These are phyloP conservation scores for Eutypella sp. DNA, from an alignment of 2,329 filamentous ascomycete genomes.

Conservation along the genomic window DNA sequence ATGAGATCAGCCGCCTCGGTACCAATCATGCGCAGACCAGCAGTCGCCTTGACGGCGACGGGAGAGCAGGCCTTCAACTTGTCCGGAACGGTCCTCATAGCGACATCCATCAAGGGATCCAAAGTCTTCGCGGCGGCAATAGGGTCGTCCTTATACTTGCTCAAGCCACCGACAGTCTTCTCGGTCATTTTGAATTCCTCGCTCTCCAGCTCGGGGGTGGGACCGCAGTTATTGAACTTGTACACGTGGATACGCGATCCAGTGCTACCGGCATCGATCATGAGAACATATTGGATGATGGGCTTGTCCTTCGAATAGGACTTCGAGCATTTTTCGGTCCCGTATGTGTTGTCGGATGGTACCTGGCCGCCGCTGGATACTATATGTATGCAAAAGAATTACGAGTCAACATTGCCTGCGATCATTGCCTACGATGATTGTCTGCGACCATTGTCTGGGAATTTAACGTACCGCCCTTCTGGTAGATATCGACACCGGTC, in stretches of 20 bases:
- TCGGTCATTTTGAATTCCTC: conserved; percentile 93
- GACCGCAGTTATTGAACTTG: conserved; percentile 97
- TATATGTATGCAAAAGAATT: conserved; percentile 9
- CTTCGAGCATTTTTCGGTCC: conserved; percentile 71
- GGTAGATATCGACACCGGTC: conserved; percentile 50
- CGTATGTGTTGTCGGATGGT: conserved; percentile 56
- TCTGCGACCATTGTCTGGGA: no score
- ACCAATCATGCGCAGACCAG: conserved; percentile 84
- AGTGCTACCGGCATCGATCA: conserved; percentile 98
- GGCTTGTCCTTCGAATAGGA: conserved; percentile 86
- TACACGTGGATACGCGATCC: conserved; percentile 98
- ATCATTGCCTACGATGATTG: no score
- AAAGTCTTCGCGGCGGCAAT: conserved; percentile 85
- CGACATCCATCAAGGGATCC: conserved; percentile 81
- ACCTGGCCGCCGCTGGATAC: conserved; percentile 41
- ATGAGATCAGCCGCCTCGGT: conserved; percentile 77
- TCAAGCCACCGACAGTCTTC: conserved; percentile 78
- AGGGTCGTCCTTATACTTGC: conserved; percentile 80
- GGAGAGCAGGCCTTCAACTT: conserved; percentile 88
- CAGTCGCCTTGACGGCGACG: conserved; percentile 95
- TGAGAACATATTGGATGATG: conserved; percentile 93
- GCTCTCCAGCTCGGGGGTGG: conserved; percentile 88
- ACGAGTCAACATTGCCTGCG: conserved; percentile 16
- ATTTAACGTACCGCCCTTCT: conserved; percentile 38
- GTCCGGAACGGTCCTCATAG: conserved; percentile 78